Percentiles rank a stretch among this genome's conserved stretches.
These are phyloP conservation scores for Juncus effusus DNA, from an alignment of 176 grass and related monocot species.

Conservation along the genomic window DNA sequence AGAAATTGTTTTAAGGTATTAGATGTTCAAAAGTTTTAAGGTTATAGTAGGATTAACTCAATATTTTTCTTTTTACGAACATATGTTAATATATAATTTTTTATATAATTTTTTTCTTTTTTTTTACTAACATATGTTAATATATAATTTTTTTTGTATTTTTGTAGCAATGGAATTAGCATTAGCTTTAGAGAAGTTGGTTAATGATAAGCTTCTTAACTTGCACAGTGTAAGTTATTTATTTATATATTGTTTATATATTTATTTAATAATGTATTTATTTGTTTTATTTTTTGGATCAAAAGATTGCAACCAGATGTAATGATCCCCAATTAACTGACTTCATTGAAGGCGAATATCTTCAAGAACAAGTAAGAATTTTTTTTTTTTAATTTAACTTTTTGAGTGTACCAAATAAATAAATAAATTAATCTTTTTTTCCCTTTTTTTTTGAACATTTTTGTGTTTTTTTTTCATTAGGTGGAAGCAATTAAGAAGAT, in stretches of 20 bases:
- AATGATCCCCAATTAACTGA: slow-evolving; percentile 76
- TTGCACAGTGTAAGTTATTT: slow-evolving; percentile 55
- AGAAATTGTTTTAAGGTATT: no score
- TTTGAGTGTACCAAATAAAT: no score
- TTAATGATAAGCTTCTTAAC: slow-evolving; percentile 72
- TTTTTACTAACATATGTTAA: background rate
- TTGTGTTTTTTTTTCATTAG: slow-evolving; percentile 24
- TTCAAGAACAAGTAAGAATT: slow-evolving; percentile 57
- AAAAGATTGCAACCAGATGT: slow-evolving; percentile 56
- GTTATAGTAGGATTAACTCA: no score
- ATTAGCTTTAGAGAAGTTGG: slow-evolving; percentile 69
- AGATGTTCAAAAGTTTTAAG: no score
- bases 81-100: no score
- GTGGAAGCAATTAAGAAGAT: slow-evolving; percentile 91
- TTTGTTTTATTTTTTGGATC: slow-evolving; percentile 15
- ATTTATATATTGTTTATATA: no score
- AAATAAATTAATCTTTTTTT: no score
- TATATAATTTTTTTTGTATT: background rate
- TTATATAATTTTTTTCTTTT: background rate
- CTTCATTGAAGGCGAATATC: slow-evolving; percentile 77
- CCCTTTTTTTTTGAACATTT: no score
- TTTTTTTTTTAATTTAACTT: no score
- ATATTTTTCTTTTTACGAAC: no score
- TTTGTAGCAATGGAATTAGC: slow-evolving; percentile 85
- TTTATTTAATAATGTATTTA: no score